These are phyloP conservation scores for Lichenothelia convexa DNA, from an alignment of 495 filamentous ascomycete species.

Conservation along the genomic window DNA sequence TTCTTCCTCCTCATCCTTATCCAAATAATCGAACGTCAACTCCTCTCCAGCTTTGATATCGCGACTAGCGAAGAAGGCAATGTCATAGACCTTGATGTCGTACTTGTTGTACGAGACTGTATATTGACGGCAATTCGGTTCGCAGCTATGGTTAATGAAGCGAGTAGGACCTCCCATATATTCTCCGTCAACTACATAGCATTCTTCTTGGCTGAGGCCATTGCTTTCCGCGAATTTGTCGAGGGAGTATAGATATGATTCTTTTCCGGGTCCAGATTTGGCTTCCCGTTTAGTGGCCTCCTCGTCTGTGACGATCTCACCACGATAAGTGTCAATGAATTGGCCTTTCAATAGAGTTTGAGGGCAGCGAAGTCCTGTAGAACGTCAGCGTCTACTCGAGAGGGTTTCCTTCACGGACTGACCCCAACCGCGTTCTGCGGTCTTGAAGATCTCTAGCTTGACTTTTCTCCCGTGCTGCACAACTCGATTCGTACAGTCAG, in stretches of 20 bases:
- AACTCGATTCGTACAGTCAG: conserved; percentile 56
- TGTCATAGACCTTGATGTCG: conserved; percentile 60
- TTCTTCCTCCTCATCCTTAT: conserved; percentile 40
- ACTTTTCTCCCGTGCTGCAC: conserved; percentile 63
- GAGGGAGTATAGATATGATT: conserved; percentile 65
- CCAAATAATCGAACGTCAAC: conserved; percentile 62
- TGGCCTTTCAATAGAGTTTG: conserved; percentile 55
- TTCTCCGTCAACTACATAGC: conserved; percentile 41
- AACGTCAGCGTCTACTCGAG: not conserved
- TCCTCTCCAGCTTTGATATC: conserved; percentile 55
- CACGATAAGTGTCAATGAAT: conserved; percentile 77
- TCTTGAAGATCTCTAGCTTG: conserved; percentile 67
- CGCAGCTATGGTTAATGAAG: conserved; percentile 53
- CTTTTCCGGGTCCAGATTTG: conserved; percentile 29
- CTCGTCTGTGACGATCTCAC: conserved; percentile 61
- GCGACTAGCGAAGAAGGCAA: conserved; percentile 65
- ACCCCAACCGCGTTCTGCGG: conserved; percentile 65
- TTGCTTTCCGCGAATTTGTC: conserved; percentile 52
- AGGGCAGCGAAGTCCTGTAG: conserved; percentile 46
- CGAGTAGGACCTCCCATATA: conserved; percentile 37
- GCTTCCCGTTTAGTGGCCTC: conserved; percentile 49
- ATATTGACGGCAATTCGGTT: conserved; percentile 62
- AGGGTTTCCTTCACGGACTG: conserved; percentile 8
- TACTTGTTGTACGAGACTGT: conserved; percentile 62
- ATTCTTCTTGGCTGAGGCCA: conserved; percentile 10